Conservation (phyloP, 2,329 filamentous ascomycete genomes). For the Colletotrichum brevisporum region DNA sequence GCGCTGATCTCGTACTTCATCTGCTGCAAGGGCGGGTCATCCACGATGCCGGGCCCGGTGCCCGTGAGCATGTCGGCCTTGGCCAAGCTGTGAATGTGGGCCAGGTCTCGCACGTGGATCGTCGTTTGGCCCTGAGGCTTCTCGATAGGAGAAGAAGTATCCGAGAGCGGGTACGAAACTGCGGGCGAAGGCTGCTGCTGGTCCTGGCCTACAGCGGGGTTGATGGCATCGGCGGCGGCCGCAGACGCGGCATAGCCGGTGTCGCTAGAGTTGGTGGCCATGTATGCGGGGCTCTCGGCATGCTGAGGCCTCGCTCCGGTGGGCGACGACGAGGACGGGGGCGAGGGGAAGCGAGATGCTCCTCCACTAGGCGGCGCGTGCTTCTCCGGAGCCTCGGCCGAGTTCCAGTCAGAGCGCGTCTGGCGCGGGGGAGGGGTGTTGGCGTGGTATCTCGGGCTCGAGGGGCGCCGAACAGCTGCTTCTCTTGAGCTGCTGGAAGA, state of each 20-base stretch:
- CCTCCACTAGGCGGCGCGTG: constrained; percentile 53
- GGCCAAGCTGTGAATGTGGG: constrained; percentile 91
- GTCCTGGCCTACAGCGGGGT: constrained; percentile 44
- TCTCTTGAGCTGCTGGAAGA: constrained; percentile 54
- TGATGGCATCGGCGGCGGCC: constrained; percentile 19
- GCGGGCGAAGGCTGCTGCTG: constrained; percentile 54
- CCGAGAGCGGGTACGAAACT: constrained; percentile 45
- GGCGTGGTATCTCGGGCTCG: constrained; percentile 48
- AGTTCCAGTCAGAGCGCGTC: constrained; percentile 37
- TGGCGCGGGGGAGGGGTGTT: constrained; percentile 30
- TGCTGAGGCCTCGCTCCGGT: constrained; percentile 55
- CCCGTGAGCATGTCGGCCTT: constrained; percentile 78
- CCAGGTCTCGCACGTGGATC: constrained; percentile 89
- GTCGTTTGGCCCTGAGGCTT: constrained; percentile 54
- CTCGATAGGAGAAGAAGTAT: constrained; percentile 45
- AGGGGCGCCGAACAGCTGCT: constrained; percentile 45
- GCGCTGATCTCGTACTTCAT: constrained; percentile 93
- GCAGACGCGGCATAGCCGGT: constrained; percentile 27
- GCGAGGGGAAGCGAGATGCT: constrained; percentile 66
- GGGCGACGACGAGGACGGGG: constrained; percentile 68
- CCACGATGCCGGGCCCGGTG: constrained; percentile 63
- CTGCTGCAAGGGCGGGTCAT: constrained; percentile 66
- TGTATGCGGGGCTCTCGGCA: constrained; percentile 59
- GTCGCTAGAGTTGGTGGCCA: constrained; percentile 59
- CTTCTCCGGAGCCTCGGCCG: constrained; percentile 28